Evolutionary conservation across 139 green algal species (phyloP).

Genomic region (Penium margaritaceum): DNA sequence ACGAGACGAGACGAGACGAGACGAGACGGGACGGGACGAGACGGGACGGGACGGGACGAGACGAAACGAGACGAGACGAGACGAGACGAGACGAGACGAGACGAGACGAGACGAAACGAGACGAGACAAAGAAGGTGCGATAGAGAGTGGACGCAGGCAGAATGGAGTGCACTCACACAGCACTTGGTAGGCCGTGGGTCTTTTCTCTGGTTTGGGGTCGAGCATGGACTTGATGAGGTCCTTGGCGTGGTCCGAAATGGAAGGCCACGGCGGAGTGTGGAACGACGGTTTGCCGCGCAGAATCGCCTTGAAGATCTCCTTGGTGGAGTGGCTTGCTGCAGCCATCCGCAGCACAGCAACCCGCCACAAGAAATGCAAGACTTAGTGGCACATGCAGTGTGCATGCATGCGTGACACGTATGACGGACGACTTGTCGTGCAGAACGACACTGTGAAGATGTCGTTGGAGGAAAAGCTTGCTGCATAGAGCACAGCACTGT

Average conservation of each 20-base stretch:
- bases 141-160: too few species aligned
- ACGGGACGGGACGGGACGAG: too few species aligned
- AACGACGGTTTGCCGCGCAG: conserved; percentile 63
- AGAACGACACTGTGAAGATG: conserved; percentile 75
- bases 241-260: conserved; percentile 58
- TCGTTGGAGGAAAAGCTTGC: conserved; percentile 50
- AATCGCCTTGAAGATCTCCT: conserved; percentile 74
- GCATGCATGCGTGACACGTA: not conserved
- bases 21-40: too few species aligned
- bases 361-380: too few species aligned
- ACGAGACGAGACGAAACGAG: too few species aligned
- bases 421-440: conserved; percentile 54
- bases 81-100: too few species aligned
- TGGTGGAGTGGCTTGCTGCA: conserved; percentile 25
- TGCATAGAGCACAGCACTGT: not conserved
- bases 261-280: conserved; percentile 63
- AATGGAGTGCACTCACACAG: conserved; percentile 27
- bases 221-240: conserved; percentile 55
- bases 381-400: not conserved
- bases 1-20: too few species aligned
- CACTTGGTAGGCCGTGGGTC: conserved; percentile 69
- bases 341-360: not conserved
- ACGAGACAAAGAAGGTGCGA: too few species aligned
- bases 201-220: conserved; percentile 65
- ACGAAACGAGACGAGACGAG: too few species aligned